phyloP scores from a whole-genome alignment of 164 flowering plant genomes.

The Santalum album region DNA sequence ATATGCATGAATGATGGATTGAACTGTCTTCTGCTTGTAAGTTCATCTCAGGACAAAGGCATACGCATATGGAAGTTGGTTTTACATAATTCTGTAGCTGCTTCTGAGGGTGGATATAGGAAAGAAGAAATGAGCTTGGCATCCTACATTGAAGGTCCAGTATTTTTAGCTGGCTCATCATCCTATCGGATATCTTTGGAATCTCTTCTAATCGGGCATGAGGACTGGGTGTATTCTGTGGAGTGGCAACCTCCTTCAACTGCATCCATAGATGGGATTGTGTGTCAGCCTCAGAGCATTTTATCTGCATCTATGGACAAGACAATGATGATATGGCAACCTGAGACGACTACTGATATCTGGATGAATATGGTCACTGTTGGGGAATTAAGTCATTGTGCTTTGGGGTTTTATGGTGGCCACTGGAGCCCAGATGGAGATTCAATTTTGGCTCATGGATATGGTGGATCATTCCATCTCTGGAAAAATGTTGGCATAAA shows the following conservation, averaged over 20 bases:
- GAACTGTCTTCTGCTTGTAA: slow-evolving; percentile 58
- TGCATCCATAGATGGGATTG: slow-evolving; percentile 24
- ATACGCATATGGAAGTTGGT: slow-evolving; percentile 90
- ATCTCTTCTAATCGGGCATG: slow-evolving; percentile 92
- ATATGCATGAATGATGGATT: slow-evolving; percentile 23
- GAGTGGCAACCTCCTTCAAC: slow-evolving; percentile 79
- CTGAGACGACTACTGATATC: slow-evolving; percentile 85
- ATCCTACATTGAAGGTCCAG: slow-evolving; percentile 88
- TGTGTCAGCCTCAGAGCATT: slow-evolving; percentile 67
- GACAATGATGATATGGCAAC: slow-evolving; percentile 99
- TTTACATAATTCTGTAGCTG: slow-evolving; percentile 18
- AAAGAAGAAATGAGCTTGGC: slow-evolving; percentile 50
- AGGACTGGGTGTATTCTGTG: slow-evolving; percentile 98
- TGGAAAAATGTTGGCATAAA: slow-evolving; percentile 77
- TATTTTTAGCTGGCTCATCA: slow-evolving; percentile 46
- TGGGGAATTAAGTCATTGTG: slow-evolving; percentile 95
- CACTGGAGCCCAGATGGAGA: slow-evolving; percentile 81
- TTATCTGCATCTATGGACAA: slow-evolving; percentile 98
- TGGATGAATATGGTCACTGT: slow-evolving; percentile 97
- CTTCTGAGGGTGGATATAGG: slow-evolving; percentile 17
- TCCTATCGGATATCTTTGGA: slow-evolving; percentile 84
- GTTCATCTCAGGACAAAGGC: slow-evolving; percentile 94
- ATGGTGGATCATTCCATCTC: slow-evolving; percentile 93
- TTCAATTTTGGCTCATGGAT: slow-evolving; percentile 88
- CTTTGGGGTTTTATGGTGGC: slow-evolving; percentile 95